phyloP scores from a whole-genome alignment of 306 rosid genomes.

The Inga laurina region DNA sequence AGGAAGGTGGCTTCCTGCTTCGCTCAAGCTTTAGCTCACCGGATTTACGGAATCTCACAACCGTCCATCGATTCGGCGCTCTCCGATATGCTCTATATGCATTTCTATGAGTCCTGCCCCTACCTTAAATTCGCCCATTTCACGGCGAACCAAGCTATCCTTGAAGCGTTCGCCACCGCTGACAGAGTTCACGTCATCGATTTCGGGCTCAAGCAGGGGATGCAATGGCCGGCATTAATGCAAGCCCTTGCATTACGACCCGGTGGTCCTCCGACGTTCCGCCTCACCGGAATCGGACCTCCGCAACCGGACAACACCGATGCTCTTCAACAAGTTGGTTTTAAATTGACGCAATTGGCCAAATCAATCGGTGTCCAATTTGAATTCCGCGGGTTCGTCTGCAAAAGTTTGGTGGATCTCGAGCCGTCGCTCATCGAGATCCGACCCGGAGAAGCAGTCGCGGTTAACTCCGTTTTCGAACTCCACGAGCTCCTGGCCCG shows the following conservation, averaged over 20 bases:
- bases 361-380: conserved; percentile 51
- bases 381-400: conserved; percentile 58
- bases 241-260: conserved; percentile 67
- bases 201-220: conserved; percentile 63
- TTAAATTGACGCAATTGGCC: conserved; percentile 61
- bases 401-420: conserved; percentile 51
- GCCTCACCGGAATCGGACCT: conserved; percentile 65
- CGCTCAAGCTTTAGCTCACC: conserved; percentile 56
- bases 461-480: conserved; percentile 63
- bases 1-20: conserved; percentile 64
- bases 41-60: conserved; percentile 52
- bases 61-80: conserved; percentile 34
- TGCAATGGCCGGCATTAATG: conserved; percentile 81
- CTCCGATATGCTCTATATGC: conserved; percentile 55
- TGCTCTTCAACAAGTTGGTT: conserved; percentile 58
- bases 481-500: conserved; percentile 53
- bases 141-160: conserved; percentile 74
- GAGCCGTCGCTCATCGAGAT: conserved; percentile 47
- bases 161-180: conserved; percentile 50
- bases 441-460: conserved; percentile 44
- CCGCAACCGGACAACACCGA: conserved; percentile 52
- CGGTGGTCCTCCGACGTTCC: conserved; percentile 65
- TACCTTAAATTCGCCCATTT: conserved; percentile 78
- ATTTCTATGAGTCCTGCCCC: conserved; percentile 69
- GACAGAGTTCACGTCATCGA: conserved; percentile 61